Evolutionary conservation across 2,329 filamentous ascomycete species (phyloP).

Genomic region (Diaporthe capsici): DNA sequence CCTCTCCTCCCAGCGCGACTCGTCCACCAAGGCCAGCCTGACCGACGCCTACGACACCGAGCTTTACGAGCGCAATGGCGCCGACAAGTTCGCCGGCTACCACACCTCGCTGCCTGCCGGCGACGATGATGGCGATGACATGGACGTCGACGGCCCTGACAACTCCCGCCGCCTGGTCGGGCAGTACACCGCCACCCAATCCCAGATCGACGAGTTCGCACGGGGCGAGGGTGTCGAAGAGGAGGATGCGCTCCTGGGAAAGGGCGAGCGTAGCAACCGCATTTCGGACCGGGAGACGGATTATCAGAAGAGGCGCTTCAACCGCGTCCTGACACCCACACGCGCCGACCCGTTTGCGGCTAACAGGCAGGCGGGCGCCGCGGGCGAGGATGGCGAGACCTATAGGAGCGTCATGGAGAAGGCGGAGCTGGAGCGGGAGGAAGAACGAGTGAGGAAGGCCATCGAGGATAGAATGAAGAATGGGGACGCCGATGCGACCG

Average conservation of each 20-base stretch:
- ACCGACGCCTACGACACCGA: conserved; percentile 90
- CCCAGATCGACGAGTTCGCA: conserved; percentile 95
- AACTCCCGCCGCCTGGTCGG: conserved; percentile 85
- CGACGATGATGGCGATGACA: conserved; percentile 84
- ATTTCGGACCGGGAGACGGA: conserved; percentile 96
- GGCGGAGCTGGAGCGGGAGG: conserved; percentile 92
- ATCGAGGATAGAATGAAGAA: conserved; percentile 80
- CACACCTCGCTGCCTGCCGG: conserved; percentile 87
- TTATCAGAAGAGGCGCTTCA: conserved; percentile 95
- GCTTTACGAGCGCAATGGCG: conserved; percentile 84
- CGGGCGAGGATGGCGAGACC: conserved; percentile 67
- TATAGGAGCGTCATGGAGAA: conserved; percentile 94
- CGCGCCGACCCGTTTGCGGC: conserved; percentile 88
- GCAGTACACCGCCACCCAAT: conserved; percentile 93
- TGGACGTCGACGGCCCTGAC: conserved; percentile 81
- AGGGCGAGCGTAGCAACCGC: conserved; percentile 87
- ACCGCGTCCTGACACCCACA: conserved; percentile 88
- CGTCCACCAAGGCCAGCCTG: conserved; percentile 90
- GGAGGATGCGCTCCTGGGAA: conserved; percentile 87
- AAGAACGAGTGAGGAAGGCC: conserved; percentile 84
- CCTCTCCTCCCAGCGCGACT: conserved; percentile 84
- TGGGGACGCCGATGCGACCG: conserved; percentile 70
- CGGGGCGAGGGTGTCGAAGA: conserved; percentile 89
- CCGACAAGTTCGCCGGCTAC: conserved; percentile 90
- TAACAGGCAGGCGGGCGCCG: conserved; percentile 76